These are phyloP conservation scores for Amanita rimosa DNA, from an alignment of 768 basidiomycete species.

Conservation along the genomic window DNA sequence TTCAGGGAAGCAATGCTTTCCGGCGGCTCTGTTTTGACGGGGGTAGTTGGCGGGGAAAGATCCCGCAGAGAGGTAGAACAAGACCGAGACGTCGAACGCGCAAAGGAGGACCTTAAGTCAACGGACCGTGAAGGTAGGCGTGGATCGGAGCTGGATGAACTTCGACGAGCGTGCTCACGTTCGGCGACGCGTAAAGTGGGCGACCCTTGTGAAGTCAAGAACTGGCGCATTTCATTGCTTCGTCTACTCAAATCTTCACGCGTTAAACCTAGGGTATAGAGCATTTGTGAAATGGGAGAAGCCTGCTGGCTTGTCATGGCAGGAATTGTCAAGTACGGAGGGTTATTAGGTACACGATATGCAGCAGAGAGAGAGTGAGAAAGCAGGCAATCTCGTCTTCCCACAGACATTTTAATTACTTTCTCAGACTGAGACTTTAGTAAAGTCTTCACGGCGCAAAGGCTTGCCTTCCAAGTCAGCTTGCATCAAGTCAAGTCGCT, in stretches of 20 bases:
- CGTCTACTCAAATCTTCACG: slow-evolving; percentile 62
- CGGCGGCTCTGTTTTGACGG: slow-evolving; percentile 51
- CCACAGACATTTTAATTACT: slow-evolving; percentile 2
- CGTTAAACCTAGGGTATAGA: slow-evolving; percentile 64
- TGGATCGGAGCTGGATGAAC: slow-evolving; percentile 19
- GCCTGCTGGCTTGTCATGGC: slow-evolving; percentile 29
- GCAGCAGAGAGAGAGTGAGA: slow-evolving; percentile 9
- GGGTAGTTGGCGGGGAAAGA: slow-evolving; percentile 46
- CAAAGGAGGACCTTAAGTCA: slow-evolving; percentile 23
- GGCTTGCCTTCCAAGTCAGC: slow-evolving; percentile 10
- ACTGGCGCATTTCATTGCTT: slow-evolving; percentile 73
- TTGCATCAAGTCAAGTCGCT: background rate
- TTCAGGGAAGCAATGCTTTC: slow-evolving; percentile 40
- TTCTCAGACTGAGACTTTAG: too few species aligned
- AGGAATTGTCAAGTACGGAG: background rate
- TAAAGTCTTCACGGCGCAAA: slow-evolving; percentile 16
- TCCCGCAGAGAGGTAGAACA: slow-evolving; percentile 40
- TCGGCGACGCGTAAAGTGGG: slow-evolving; percentile 33
- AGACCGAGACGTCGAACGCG: slow-evolving; percentile 33
- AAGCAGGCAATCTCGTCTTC: slow-evolving; percentile 5
- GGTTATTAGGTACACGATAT: background rate
- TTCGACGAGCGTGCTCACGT: slow-evolving; percentile 20
- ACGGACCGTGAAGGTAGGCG: slow-evolving; percentile 24
- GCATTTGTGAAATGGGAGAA: slow-evolving; percentile 66
- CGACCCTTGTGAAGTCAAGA: slow-evolving; percentile 46